Evolutionary conservation across 129 eudicot genomes (phyloP).

Genomic region (Arctium minus): DNA sequence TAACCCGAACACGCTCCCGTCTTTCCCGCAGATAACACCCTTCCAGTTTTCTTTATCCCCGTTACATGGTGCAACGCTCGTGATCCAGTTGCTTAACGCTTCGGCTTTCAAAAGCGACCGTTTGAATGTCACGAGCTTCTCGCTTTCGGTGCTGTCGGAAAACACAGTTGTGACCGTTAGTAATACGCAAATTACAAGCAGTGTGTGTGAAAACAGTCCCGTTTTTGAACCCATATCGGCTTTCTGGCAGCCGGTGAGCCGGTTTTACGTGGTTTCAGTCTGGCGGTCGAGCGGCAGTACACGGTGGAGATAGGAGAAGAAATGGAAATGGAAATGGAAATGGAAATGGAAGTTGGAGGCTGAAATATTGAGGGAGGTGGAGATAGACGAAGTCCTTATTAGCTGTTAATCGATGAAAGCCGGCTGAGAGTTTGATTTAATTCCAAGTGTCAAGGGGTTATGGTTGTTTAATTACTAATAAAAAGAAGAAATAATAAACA

Average conservation of each 20-base stretch:
- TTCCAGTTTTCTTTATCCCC: conserved; percentile 36
- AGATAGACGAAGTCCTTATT: neutral
- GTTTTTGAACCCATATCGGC: conserved; percentile 17
- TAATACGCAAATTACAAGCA: neutral
- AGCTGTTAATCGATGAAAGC: too few species aligned
- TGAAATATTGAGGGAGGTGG: conserved; percentile 1
- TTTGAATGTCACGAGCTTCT: conserved; percentile 41
- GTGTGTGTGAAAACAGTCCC: neutral
- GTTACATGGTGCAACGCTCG: conserved; percentile 23
- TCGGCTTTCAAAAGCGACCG: conserved; percentile 26
- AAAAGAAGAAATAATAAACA: neutral
- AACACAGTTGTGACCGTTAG: neutral
- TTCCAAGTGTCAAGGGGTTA: conserved; percentile 21
- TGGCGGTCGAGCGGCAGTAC: neutral
- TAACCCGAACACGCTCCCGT: conserved; percentile 39
- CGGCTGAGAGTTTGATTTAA: conserved; percentile 18
- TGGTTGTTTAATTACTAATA: neutral
- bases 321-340: neutral
- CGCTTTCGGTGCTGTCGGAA: conserved; percentile 18
- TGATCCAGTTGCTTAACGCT: conserved; percentile 38
- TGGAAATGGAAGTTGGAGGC: neutral
- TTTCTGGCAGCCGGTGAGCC: neutral
- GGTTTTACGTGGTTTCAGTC: neutral
- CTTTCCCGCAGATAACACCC: conserved; percentile 45
- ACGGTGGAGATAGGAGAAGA: neutral